These are phyloP conservation scores for Trichoderma orchidacearum DNA, from an alignment of 495 filamentous ascomycete genomes.

Conservation along the genomic window DNA sequence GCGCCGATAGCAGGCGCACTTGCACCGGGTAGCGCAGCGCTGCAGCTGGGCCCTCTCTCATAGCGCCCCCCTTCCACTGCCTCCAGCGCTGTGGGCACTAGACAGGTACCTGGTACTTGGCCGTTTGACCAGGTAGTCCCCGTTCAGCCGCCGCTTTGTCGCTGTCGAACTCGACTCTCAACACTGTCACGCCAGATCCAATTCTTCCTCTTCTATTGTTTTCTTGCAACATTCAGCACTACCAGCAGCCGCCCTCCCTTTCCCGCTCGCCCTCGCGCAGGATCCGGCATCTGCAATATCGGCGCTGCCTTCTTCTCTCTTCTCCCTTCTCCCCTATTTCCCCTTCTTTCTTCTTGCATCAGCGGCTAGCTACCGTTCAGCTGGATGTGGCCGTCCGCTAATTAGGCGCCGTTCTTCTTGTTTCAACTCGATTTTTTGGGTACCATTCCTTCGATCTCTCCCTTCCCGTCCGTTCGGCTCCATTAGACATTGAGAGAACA, in stretches of 20 bases:
- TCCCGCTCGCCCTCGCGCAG: neutral
- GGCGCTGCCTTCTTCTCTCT: conserved; percentile 6
- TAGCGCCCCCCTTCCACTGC: too few species aligned
- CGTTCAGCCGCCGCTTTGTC: neutral
- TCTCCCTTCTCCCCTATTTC: neutral
- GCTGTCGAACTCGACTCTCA: neutral
- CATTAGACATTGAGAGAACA: too few species aligned
- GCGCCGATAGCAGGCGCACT: neutral
- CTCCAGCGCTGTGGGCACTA: too few species aligned
- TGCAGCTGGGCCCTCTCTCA: neutral
- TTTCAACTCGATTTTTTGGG: conserved; percentile 12
- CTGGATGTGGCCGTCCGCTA: conserved; percentile 15
- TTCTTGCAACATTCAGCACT: neutral
- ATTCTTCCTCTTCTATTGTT: neutral
- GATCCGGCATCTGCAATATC: neutral
- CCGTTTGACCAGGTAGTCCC: neutral
- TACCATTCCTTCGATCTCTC: conserved; percentile 9
- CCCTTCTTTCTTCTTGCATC: neutral
- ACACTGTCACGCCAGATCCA: neutral
- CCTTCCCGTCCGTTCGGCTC: conserved; percentile 10
- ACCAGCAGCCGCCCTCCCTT: neutral
- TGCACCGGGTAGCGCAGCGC: neutral
- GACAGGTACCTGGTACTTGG: too few species aligned
- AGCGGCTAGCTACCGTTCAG: conserved; percentile 3
- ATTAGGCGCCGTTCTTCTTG: conserved; percentile 6